Conservation (phyloP, 345 rosid species). For the Microcos paniculata region DNA sequence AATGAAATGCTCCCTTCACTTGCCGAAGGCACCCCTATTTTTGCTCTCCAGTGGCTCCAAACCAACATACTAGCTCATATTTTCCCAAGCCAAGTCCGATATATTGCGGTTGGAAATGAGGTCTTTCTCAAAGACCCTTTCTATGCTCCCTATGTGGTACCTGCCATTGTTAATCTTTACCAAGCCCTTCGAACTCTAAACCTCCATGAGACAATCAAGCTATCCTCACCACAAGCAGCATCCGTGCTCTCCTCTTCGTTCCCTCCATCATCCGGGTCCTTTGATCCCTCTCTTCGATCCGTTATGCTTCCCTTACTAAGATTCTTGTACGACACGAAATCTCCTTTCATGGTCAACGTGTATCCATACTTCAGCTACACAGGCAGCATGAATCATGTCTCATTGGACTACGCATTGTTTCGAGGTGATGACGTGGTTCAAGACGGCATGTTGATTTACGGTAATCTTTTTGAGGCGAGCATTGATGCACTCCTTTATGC, state of each 20-base stretch:
- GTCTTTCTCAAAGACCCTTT: slow-evolving; percentile 23
- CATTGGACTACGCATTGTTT: slow-evolving; percentile 28
- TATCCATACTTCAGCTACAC: slow-evolving; percentile 35
- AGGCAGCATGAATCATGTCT: neutral
- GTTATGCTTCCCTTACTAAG: slow-evolving; percentile 18
- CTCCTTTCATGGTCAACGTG: slow-evolving; percentile 35
- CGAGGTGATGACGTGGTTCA: slow-evolving; percentile 8
- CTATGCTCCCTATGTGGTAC: slow-evolving; percentile 6
- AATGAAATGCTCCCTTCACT: slow-evolving; percentile 32
- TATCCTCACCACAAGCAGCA: slow-evolving; percentile 37
- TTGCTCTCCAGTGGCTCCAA: slow-evolving; percentile 34
- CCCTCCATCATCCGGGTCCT: slow-evolving; percentile 10
- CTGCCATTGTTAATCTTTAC: slow-evolving; percentile 5
- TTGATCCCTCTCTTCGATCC: neutral
- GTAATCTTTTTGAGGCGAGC: slow-evolving; percentile 28
- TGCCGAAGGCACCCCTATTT: slow-evolving; percentile 14
- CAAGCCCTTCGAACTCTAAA: slow-evolving; percentile 17
- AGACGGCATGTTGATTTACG: slow-evolving; percentile 21
- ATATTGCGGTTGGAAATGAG: slow-evolving; percentile 58
- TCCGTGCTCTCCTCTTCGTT: slow-evolving; percentile 7
- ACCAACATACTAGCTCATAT: slow-evolving; percentile 29
- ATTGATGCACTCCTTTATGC: slow-evolving; percentile 28
- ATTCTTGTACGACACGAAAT: slow-evolving; percentile 22
- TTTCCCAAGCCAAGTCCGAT: slow-evolving; percentile 36
- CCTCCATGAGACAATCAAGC: slow-evolving; percentile 29